These are phyloP conservation scores for Cladophialophora exuberans DNA, from an alignment of 2,329 filamentous ascomycete genomes.

Conservation along the genomic window DNA sequence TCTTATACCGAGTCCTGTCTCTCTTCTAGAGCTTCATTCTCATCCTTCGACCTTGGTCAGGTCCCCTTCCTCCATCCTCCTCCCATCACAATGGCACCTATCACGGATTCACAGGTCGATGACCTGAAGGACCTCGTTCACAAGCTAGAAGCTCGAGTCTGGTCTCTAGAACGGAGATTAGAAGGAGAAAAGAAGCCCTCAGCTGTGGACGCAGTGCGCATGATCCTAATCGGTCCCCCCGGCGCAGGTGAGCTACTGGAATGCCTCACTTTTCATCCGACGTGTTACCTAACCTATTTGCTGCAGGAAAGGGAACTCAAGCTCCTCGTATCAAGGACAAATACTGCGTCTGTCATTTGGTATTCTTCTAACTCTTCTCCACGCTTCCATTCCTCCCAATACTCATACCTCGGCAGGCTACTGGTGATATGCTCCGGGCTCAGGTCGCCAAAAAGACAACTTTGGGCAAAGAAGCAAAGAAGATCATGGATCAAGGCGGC, in stretches of 20 bases:
- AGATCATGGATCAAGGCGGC: conserved; percentile 99
- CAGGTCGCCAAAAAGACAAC: conserved; percentile 97
- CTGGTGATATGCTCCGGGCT: conserved; percentile 97
- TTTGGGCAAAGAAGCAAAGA: conserved; percentile 95
- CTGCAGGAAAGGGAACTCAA: conserved; percentile 93
- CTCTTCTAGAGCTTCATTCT: conserved; percentile 33
- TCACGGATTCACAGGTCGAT: conserved; percentile 78
- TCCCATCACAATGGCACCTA: conserved; percentile 74
- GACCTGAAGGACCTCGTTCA: conserved; percentile 82
- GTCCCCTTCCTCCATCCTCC: conserved; percentile 29
- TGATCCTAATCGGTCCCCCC: conserved; percentile 97
- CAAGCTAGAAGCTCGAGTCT: conserved; percentile 82
- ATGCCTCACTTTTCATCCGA: conserved; percentile 21
- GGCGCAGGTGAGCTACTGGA: conserved; percentile 83
- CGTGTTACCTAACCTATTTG: conserved; percentile 29
- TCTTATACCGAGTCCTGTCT: not conserved
- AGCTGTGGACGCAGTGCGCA: conserved; percentile 72
- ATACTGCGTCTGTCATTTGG: conserved; percentile 95
- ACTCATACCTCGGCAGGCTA: conserved; percentile 70
- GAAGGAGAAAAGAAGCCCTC: conserved; percentile 56
- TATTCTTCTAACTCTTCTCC: conserved; percentile 47
- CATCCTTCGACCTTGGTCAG: conserved; percentile 37
- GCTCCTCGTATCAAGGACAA: conserved; percentile 98
- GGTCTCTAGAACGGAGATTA: conserved; percentile 78
- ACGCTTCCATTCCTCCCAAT: not conserved